Evolutionary conservation across 768 basidiomycete species (phyloP).

Genomic region (Dictyophora rubrovolvata): DNA sequence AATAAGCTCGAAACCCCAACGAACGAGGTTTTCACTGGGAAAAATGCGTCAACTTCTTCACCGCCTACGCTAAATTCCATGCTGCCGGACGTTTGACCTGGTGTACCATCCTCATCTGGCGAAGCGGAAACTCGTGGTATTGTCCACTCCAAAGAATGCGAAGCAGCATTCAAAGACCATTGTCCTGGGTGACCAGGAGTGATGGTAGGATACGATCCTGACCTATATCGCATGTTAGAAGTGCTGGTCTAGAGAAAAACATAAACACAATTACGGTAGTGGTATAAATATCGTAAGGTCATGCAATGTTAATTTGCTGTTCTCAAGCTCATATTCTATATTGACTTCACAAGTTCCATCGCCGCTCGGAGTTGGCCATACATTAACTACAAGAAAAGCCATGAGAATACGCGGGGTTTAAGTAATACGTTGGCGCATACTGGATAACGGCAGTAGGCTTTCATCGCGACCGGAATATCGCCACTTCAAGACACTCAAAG

Average conservation of each 20-base stretch:
- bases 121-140: conserved; percentile 52
- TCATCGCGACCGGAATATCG: conserved; percentile 86
- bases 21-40: conserved; percentile 84
- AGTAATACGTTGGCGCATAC: conserved; percentile 38
- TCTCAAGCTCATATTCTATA: conserved; percentile 95
- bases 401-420: not conserved
- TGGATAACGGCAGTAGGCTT: conserved; percentile 80
- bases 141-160: conserved; percentile 79
- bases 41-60: conserved; percentile 75
- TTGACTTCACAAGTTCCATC: conserved; percentile 91
- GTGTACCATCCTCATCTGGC: conserved; percentile 33
- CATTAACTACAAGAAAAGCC: conserved; percentile 56
- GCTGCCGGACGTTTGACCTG: conserved; percentile 54
- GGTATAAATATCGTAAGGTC: conserved; percentile 88
- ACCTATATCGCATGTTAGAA: conserved; percentile 26
- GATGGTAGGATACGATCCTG: conserved; percentile 80
- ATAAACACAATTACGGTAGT: conserved; percentile 60
- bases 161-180: conserved; percentile 74
- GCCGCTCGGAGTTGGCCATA: conserved; percentile 90
- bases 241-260: not conserved
- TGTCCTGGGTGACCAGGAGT: conserved; percentile 57
- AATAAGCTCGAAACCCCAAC: conserved; percentile 72
- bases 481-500: conserved; percentile 87
- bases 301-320: conserved; percentile 65
- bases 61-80: conserved; percentile 85